Evolutionary conservation across 2,329 filamentous ascomycete species (phyloP), one percentile per base, ranked within the genome.

Genomic region (Massarina eburnea): DNA sequence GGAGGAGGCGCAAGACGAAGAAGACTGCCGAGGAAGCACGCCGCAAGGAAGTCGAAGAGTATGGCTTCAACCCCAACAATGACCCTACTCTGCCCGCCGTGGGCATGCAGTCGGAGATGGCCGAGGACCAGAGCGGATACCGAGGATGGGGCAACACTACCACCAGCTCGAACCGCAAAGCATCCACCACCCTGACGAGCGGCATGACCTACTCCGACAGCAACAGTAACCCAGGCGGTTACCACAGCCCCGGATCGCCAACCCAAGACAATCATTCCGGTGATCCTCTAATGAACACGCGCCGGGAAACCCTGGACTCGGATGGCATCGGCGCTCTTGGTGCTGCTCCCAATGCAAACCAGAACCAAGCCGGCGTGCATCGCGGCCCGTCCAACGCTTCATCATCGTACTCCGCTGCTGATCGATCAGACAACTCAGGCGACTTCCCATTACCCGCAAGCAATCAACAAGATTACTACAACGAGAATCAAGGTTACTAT

Each of bases 61-160:
- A 97, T 68, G 86, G 88, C 24, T 97, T 91, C 77, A 97, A 97
- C 70, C 94, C 94, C n/a, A 97, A 97, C 72, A 86, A 91, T 49
- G 91, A 96, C 66, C 90, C 91, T 1, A 90, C 88, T 1, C 77
- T 96, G 10, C 83, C 83, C 7, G 77, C 78, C 8, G 76, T 81
- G 14, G 76, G 72, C 20, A 72, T 77, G 41, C 80, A 79, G 42
- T 74, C 80, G 33, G 84, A 92, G 67, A 91, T 91, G 85, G 80
- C 83, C 46, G 89, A 96, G 52, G 80, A 81, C 46, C 80, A 78
- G 43, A 81, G 83, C 2, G 92, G 92, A 38, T 99, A 99, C 73
- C 86, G 94, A 57, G 94, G 94, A 56, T 99, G 94, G 94, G 92
- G 92, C 44, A 87, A 86, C 41, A 91, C 88, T 2, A 86, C 86